phyloP scores from a whole-genome alignment of 2,329 filamentous ascomycete genomes.

The Cladobotryum mycophilum region DNA sequence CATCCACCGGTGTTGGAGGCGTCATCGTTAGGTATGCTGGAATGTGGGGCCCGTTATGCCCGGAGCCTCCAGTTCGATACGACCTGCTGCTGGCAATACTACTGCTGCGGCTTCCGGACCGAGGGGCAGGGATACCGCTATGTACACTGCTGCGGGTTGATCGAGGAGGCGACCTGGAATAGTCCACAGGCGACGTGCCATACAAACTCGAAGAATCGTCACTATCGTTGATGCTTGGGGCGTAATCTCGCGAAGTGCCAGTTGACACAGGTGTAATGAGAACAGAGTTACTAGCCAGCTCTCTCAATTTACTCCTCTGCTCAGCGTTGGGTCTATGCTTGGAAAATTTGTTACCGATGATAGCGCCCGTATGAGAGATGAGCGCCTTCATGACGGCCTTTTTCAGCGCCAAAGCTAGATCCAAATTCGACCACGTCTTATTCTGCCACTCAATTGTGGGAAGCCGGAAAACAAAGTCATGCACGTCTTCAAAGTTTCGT shows the following conservation, averaged over 20 bases:
- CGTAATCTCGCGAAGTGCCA: slow-evolving; percentile 29
- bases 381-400: slow-evolving; percentile 90
- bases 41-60: slow-evolving; percentile 21
- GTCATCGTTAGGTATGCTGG: slow-evolving; percentile 43
- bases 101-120: slow-evolving; percentile 46
- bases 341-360: slow-evolving; percentile 95
- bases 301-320: slow-evolving; percentile 71
- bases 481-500: slow-evolving; percentile 92
- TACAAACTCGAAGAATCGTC: slow-evolving; percentile 53
- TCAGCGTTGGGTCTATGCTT: slow-evolving; percentile 77
- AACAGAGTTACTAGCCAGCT: slow-evolving; percentile 73
- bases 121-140: slow-evolving; percentile 39
- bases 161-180: slow-evolving; percentile 51
- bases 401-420: slow-evolving; percentile 86
- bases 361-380: slow-evolving; percentile 91
- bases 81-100: slow-evolving; percentile 45
- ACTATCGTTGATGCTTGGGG: slow-evolving; percentile 43
- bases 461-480: slow-evolving; percentile 94
- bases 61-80: slow-evolving; percentile 28
- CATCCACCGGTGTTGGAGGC: slow-evolving; percentile 37
- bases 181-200: slow-evolving; percentile 49
- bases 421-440: slow-evolving; percentile 98
- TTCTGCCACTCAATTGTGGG: slow-evolving; percentile 94
- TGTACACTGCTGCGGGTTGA: slow-evolving; percentile 45
- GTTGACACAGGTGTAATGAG: slow-evolving; percentile 47